These are phyloP conservation scores for Lachancea fermentati DNA, from an alignment of 805 yeast species.

Conservation along the genomic window DNA sequence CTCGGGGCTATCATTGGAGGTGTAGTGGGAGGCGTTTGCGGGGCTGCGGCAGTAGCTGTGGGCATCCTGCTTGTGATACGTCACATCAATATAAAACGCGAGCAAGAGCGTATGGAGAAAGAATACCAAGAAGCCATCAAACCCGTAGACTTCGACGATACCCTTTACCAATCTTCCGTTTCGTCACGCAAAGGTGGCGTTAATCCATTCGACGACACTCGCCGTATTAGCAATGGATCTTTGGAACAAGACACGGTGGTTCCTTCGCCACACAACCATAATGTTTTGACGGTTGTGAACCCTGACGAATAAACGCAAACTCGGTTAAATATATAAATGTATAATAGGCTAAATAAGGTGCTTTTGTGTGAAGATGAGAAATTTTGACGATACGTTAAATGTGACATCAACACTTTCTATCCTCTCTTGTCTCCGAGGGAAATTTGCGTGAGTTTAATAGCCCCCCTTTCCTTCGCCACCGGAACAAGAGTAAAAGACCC, in stretches of 20 bases:
- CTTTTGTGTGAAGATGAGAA: not conserved
- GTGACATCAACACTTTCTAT: conserved; percentile 5
- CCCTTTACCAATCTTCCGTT: conserved; percentile 19
- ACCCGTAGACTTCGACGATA: conserved; percentile 35
- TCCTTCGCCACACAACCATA: conserved; percentile 54
- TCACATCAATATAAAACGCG: conserved; percentile 33
- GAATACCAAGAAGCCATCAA: conserved; percentile 55
- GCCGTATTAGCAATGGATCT: conserved; percentile 80
- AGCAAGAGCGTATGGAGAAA: conserved; percentile 47
- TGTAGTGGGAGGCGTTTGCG: conserved; percentile 52
- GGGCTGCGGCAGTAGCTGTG: conserved; percentile 38
- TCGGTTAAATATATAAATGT: conserved; percentile 1
- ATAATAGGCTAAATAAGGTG: conserved; percentile 1
- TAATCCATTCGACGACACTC: conserved; percentile 72
- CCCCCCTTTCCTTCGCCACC: not conserved
- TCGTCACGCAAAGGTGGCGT: conserved; percentile 24
- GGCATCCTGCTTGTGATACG: conserved; percentile 37
- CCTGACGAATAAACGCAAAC: conserved; percentile 52
- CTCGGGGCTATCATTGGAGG: conserved; percentile 61
- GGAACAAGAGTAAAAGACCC: not conserved
- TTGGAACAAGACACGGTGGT: conserved; percentile 71
- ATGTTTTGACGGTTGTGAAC: conserved; percentile 80
- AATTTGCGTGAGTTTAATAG: not conserved
- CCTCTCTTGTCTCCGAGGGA: conserved; percentile 2
- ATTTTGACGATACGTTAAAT: not conserved